These are phyloP conservation scores for Citrullus amarus DNA, from an alignment of 306 rosid genomes.

Conservation along the genomic window DNA sequence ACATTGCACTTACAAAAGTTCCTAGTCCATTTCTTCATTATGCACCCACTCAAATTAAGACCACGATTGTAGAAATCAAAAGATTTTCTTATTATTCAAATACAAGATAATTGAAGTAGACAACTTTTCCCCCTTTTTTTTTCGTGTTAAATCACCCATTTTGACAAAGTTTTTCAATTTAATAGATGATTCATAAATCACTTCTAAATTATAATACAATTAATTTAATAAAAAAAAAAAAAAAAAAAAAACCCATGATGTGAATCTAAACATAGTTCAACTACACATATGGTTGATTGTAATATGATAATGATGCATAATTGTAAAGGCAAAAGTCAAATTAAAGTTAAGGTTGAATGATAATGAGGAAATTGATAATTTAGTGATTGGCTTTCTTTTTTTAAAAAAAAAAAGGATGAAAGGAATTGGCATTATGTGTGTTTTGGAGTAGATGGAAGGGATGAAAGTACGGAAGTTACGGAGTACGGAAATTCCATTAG, in stretches of 20 bases:
- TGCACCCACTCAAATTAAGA: background rate
- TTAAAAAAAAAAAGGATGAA: background rate
- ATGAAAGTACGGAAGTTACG: background rate
- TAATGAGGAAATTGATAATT: background rate
- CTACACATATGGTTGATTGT: too few relatives aligned
- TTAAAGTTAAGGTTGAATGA: background rate
- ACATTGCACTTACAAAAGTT: background rate
- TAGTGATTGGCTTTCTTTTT: background rate
- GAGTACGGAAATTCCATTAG: slow-evolving; percentile 7
- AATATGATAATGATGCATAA: background rate
- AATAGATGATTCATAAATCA: too few relatives aligned
- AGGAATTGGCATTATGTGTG: background rate
- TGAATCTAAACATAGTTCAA: too few relatives aligned
- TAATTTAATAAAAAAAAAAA: too few relatives aligned
- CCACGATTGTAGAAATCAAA: background rate
- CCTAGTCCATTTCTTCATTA: background rate
- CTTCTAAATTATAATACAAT: too few relatives aligned
- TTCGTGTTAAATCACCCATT: too few relatives aligned
- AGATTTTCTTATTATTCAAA: background rate
- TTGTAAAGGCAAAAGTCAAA: background rate
- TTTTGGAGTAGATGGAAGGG: background rate
- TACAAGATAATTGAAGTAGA: background rate
- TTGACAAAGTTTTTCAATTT: background rate
- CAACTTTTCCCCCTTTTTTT: background rate
- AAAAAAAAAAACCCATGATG: too few relatives aligned